phyloP scores from a whole-genome alignment of 306 rosid genomes.

The Inga leiocalycina region DNA sequence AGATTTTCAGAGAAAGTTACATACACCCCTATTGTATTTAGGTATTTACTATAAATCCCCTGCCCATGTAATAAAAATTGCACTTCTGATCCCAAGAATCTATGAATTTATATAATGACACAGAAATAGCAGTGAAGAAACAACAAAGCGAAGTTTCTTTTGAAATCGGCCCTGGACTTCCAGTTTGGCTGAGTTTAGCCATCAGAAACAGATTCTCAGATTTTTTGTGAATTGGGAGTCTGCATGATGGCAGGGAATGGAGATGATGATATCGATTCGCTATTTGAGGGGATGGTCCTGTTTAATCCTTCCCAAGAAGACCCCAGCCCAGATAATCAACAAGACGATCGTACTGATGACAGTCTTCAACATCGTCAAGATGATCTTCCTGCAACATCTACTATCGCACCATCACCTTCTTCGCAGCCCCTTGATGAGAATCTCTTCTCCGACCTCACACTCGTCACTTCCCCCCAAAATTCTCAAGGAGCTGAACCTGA shows the following conservation, averaged over 20 bases:
- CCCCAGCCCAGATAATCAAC: constrained; percentile 23
- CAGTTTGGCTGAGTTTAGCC: not conserved
- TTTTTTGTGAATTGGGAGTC: not conserved
- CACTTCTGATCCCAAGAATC: not conserved
- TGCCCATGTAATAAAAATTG: not conserved
- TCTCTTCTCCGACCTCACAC: constrained; percentile 81
- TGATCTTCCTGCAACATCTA: constrained; percentile 27
- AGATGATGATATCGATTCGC: constrained; percentile 65
- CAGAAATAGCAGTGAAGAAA: not conserved
- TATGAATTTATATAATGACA: not conserved
- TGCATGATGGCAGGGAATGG: constrained; percentile 36
- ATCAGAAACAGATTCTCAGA: not conserved
- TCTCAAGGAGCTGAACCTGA: constrained; percentile 28
- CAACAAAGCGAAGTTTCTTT: not conserved
- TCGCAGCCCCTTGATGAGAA: constrained; percentile 79
- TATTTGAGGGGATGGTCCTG: constrained; percentile 81
- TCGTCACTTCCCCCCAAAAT: constrained; percentile 43
- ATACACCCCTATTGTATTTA: no score
- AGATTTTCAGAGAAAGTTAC: no score
- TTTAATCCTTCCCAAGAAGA: constrained; percentile 48
- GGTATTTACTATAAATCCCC: no score
- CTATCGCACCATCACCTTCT: constrained; percentile 24
- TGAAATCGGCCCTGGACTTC: not conserved
- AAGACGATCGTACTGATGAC: constrained; percentile 24
- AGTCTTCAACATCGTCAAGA: constrained; percentile 12